Evolutionary conservation across 1,284 basidiomycete species (phyloP), one percentile per base, ranked within the genome.

Genomic region (Puccinia sorghi): DNA sequence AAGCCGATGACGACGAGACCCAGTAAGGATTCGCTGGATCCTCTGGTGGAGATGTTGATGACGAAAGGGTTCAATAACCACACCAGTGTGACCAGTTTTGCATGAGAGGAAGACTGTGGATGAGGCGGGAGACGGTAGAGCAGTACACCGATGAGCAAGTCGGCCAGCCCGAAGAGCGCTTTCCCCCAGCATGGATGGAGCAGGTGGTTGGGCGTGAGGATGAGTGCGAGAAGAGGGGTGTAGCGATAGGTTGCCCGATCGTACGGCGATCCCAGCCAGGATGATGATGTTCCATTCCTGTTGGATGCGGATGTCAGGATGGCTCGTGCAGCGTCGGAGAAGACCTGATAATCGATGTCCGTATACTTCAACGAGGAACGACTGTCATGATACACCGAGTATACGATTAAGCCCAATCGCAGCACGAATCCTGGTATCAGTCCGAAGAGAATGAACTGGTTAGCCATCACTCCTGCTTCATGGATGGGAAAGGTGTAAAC

Each of bases 271-370:
- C 82, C 79, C 78, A 71, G 79, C 64, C 63, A 67, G 48, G 69
- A 81, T 0, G 41, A 13, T 48, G 77, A 79, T 59, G 43, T 39
- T n/a, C 56, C 22, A 61, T 54, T 32, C 32, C 4, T 32, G 32
- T 32, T 37, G 27, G 82, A 79, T 9, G 85, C 83, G 56, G 81
- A 70, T 1, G 43, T 12, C 48, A 86, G 84, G 79, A 93, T 83
- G 83, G 92, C 94, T 27, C 86, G 86, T 3, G 93, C 90, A 4
- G 95, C 97, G 84, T 98, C 95, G 78, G 89, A 92, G 86, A 97
- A 97, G 81, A 99, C 96, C 57, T 90, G 88, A 85, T 98, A 99
- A 86, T 99, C 97, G 79, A 99, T 88, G 85, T 99, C 96, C 20
- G 96, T 99, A 84, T 98, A 99, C 84, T 94, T 94, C 43, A 98